Base-by-base conservation (phyloP, 2,329 filamentous ascomycete species). In the Pseudogymnoascus pannorum region DNA sequence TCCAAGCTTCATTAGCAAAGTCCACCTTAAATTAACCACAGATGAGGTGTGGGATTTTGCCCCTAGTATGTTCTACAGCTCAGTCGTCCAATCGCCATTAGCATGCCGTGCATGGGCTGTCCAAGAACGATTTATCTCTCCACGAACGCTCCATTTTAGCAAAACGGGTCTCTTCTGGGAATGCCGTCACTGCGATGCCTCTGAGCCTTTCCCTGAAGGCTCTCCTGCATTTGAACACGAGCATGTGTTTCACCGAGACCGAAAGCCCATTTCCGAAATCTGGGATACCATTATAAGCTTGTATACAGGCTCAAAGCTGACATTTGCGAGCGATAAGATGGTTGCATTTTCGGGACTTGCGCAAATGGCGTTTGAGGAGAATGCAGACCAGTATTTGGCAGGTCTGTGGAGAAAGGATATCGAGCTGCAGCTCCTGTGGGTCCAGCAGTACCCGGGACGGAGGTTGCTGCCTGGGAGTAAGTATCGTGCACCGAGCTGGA, bases 121-220 rank as follows among this genome's bases (percentile, higher is more conserved):
- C 12, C 62, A 67, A 61, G 66, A 67, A 51, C 38, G 62, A 42
- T 16, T 66, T 11, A 42, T 67, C 26, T 58, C 66, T 4, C 60
- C 57, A 36, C 60, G 66, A 59, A 64, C 60, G 2, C 31, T 67
- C 4, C 58, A 63, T 57, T 66, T 67, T 51, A 62, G 26, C 24
- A 33, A 44, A 9, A 63, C 29, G 20, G 48, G 64, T 22, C 51
- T 66, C 16, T 65, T 65, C 58, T 67, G 65, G 66, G 65, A 67
- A 61, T 67, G 66, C 22, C 33, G 48, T 14, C 8, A 44, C 12
- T 22, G 14, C 40, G 60, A 48, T 38, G 63, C 61, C 4, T 59
- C 14, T 12, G 51, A 62, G 26, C 40, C 58, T 38, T 64, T 60
- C 24, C 63, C 61, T 5, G 48, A 62, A 16, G 58, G 36, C 3